A percentile compares a stretch with the other conserved stretches of the same genome.
phyloP scores from a whole-genome alignment of 352 stramenopile genomes.

The Globisporangium paddicum region DNA sequence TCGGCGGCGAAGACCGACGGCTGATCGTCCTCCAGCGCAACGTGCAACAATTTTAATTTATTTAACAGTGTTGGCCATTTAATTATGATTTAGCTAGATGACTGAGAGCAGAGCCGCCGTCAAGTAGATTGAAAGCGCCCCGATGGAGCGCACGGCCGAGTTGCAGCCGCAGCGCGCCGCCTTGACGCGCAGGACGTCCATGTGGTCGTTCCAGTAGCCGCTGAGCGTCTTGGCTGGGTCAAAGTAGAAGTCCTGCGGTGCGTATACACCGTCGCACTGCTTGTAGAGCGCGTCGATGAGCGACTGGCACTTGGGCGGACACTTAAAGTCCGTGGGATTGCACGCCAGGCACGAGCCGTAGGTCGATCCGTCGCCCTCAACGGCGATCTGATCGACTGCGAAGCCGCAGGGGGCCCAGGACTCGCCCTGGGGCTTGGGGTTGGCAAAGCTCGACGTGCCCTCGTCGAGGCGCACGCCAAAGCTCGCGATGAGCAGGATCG shows the following conservation, averaged over 20 bases:
- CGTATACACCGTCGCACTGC: constrained; percentile 56
- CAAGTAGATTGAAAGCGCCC: neutral
- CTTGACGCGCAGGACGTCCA: constrained; percentile 41
- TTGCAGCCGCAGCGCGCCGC: constrained; percentile 60
- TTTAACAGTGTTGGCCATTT: too few species aligned
- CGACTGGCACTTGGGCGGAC: constrained; percentile 62
- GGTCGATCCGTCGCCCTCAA: constrained; percentile 53
- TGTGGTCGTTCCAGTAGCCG: constrained; percentile 66
- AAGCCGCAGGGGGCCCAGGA: constrained; percentile 59
- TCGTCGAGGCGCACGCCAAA: constrained; percentile 10
- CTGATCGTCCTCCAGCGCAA: constrained; percentile 66
- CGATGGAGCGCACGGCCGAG: neutral
- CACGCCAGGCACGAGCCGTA: constrained; percentile 66
- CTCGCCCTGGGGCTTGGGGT: constrained; percentile 47
- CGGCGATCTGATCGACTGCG: constrained; percentile 38
- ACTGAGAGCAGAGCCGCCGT: neutral
- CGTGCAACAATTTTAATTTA: constrained; percentile 14
- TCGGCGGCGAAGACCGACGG: constrained; percentile 65
- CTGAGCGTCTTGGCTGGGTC: constrained; percentile 46
- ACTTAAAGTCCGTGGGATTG: constrained; percentile 41
- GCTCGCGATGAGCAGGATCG: constrained; percentile 11
- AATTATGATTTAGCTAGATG: neutral
- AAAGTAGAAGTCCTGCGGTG: constrained; percentile 58
- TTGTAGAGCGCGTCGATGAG: constrained; percentile 68
- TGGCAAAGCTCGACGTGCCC: constrained; percentile 34